A percentile compares a stretch with the other conserved stretches of the same genome.
phyloP scores from a whole-genome alignment of 169 alveolate species.

The Eimeria tenella region DNA sequence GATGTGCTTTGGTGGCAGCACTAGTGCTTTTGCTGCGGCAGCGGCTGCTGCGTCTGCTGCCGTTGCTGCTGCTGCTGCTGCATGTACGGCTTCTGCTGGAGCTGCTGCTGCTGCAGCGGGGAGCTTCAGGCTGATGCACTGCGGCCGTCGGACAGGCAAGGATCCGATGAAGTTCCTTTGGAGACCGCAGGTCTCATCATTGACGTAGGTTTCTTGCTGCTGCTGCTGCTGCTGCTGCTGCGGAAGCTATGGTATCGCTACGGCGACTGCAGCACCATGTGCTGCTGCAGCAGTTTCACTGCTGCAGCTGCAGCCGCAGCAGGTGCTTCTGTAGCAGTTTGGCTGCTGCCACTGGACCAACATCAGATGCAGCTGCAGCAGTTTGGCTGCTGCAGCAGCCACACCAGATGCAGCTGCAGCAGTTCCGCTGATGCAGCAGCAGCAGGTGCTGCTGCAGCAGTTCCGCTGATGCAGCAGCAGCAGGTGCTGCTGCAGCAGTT shows the following conservation, averaged over 20 bases:
- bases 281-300: background rate
- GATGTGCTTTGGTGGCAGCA: no score
- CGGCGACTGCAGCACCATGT: background rate
- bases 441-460: no score
- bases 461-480: no score
- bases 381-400: no score
- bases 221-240: background rate
- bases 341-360: no score
- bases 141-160: conserved; percentile 1
- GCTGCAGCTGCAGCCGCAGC: no score
- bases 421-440: no score
- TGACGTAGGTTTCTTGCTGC: conserved; percentile 1
- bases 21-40: background rate
- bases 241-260: background rate
- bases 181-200: conserved; percentile 21
- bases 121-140: conserved; percentile 24
- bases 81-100: background rate
- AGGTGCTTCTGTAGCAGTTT: no score
- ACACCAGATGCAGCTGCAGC: no score
- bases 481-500: no score
- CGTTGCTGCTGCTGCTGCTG: background rate
- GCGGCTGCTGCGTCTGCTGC: conserved; percentile 2
- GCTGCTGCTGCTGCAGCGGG: conserved; percentile 60
- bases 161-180: background rate
- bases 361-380: no score